Conservation (phyloP, 2,329 filamentous ascomycete species). For the Metarhizium robertsii region DNA sequence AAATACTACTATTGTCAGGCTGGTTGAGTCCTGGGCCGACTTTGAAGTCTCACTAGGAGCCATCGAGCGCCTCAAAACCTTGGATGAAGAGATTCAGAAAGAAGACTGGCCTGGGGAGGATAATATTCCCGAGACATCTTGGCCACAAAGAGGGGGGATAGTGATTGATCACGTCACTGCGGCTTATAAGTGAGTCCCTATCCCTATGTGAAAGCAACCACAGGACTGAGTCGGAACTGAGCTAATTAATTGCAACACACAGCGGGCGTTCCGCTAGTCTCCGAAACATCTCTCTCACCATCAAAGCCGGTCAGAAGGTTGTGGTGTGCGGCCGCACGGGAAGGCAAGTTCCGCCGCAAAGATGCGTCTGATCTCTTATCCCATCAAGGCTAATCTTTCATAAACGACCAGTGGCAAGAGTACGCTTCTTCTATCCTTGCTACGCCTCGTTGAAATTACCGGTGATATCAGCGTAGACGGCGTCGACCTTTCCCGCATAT, state of each 20-base stretch:
- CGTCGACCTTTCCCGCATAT: constrained; percentile 14
- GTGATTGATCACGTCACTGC: constrained; percentile 16
- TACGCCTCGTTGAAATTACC: constrained; percentile 10
- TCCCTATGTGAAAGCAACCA: too few relatives aligned
- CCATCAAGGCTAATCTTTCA: neutral
- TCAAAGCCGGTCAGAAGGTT: constrained; percentile 12
- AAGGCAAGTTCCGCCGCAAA: constrained; percentile 10
- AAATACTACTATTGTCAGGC: neutral
- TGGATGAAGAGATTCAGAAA: constrained; percentile 6
- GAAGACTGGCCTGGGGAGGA: neutral
- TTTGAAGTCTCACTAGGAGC: constrained; percentile 7
- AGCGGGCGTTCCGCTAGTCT: neutral
- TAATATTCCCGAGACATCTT: constrained; percentile 6
- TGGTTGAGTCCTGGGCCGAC: constrained; percentile 1
- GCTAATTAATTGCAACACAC: too few relatives aligned
- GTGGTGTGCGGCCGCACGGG: constrained; percentile 17
- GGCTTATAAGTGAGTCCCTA: constrained; percentile 12
- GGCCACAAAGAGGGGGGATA: constrained; percentile 18
- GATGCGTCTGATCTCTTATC: too few relatives aligned
- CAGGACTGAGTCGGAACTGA: too few relatives aligned
- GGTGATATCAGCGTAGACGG: constrained; percentile 20
- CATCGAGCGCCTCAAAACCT: constrained; percentile 9
- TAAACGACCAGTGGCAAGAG: constrained; percentile 15
- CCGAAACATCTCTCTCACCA: constrained; percentile 7
- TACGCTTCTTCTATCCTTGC: constrained; percentile 11